phyloP scores from a whole-genome alignment of 177 flowering plant species.

The Tripterygium wilfordii region DNA sequence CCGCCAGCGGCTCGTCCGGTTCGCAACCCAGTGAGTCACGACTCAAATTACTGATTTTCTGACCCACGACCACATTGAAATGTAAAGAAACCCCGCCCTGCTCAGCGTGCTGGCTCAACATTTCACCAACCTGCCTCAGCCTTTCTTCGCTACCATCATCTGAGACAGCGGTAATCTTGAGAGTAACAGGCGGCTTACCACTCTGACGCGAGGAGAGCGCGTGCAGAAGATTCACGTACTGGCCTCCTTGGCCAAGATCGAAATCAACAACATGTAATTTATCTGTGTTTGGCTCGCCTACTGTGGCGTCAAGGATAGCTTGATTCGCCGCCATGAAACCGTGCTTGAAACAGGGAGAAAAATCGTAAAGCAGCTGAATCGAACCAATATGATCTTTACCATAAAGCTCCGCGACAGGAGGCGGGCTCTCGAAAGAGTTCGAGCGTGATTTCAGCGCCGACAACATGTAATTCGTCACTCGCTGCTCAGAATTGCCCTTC shows the following conservation, averaged over 20 bases:
- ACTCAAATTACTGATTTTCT: constrained; percentile 30
- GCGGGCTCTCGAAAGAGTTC: constrained; percentile 24
- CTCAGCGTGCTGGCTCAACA: constrained; percentile 39
- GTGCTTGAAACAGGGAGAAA: constrained; percentile 70
- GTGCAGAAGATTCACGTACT: constrained; percentile 47
- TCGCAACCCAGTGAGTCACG: constrained; percentile 50
- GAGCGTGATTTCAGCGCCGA: constrained; percentile 50
- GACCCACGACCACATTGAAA: constrained; percentile 20
- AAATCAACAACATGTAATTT: constrained; percentile 58
- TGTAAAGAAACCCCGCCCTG: constrained; percentile 32
- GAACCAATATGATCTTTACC: constrained; percentile 37
- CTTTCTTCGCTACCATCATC: constrained; percentile 23
- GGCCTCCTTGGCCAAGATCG: constrained; percentile 54
- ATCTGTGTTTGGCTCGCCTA: constrained; percentile 11
- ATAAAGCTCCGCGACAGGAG: constrained; percentile 32
- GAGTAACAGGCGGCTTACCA: constrained; percentile 14
- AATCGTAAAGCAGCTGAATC: constrained; percentile 49
- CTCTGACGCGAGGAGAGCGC: constrained; percentile 34
- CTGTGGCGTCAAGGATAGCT: constrained; percentile 64
- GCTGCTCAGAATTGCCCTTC: constrained; percentile 56
- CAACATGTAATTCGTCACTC: constrained; percentile 38
- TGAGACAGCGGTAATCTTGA: constrained; percentile 50
- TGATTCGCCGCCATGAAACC: constrained; percentile 74
- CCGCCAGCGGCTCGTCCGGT: constrained; percentile 54
- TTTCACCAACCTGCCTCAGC: constrained; percentile 27